phyloP scores from a whole-genome alignment of 2,329 filamentous ascomycete species.

The Endocalyx cinctus region DNA sequence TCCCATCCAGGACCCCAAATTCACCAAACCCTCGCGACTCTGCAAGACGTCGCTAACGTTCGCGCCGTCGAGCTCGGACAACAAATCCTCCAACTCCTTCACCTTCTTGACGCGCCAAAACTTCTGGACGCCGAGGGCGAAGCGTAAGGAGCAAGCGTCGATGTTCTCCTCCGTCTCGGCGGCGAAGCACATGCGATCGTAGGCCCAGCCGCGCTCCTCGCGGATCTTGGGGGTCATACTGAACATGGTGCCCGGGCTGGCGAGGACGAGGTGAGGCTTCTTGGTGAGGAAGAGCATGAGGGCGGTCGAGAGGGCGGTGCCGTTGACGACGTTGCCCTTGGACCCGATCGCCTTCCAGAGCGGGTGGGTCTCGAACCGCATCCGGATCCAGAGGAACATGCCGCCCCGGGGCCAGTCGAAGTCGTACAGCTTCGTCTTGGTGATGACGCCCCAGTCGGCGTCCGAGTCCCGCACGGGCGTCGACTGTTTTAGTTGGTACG shows the following conservation, averaged over 20 bases:
- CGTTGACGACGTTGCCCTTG: slow-evolving; percentile 40
- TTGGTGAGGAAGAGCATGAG: slow-evolving; percentile 68
- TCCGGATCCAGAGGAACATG: slow-evolving; percentile 85
- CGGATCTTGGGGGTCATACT: slow-evolving; percentile 58
- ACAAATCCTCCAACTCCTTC: slow-evolving; percentile 59
- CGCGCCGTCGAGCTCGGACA: slow-evolving; percentile 30
- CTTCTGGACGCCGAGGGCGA: slow-evolving; percentile 62
- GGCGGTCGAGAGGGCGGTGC: slow-evolving; percentile 54
- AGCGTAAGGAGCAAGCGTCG: slow-evolving; percentile 53
- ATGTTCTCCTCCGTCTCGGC: slow-evolving; percentile 72
- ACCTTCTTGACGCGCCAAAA: slow-evolving; percentile 75
- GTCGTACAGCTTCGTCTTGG: slow-evolving; percentile 67
- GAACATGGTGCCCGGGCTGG: slow-evolving; percentile 70
- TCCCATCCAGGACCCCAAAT: slow-evolving; percentile 20
- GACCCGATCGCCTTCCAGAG: slow-evolving; percentile 45
- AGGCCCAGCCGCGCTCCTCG: slow-evolving; percentile 60
- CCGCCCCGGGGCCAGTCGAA: slow-evolving; percentile 80
- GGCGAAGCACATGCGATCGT: slow-evolving; percentile 78
- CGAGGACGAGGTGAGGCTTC: slow-evolving; percentile 65
- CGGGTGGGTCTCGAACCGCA: slow-evolving; percentile 70
- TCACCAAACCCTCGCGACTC: slow-evolving; percentile 16
- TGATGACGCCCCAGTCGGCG: slow-evolving; percentile 69
- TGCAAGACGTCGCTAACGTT: slow-evolving; percentile 13
- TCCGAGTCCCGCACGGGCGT: slow-evolving; percentile 38
- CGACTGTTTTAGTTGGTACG: slow-evolving; percentile 61